Percentiles rank a stretch among this genome's conserved stretches.
Evolutionary conservation across 768 basidiomycete species (phyloP).

Genomic region (Gloeostereum incarnatum): DNA sequence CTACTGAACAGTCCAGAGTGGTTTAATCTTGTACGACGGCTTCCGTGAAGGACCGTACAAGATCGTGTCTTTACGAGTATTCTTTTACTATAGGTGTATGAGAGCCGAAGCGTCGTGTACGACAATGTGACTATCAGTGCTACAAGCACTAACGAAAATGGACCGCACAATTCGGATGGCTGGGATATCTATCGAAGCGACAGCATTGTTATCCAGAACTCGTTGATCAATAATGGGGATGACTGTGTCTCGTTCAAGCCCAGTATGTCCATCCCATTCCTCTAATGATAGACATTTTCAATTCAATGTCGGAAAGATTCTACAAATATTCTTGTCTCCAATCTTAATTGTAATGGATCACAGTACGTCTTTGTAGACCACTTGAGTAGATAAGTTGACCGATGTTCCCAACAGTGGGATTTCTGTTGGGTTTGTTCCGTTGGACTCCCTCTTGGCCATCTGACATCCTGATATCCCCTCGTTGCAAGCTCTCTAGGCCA

Average conservation of each 20-base stretch:
- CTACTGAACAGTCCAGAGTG: slow-evolving; percentile 45
- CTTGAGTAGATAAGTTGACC: background rate
- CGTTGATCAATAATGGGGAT: slow-evolving; percentile 43
- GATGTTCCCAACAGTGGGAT: slow-evolving; percentile 32
- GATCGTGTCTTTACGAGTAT: too few species aligned
- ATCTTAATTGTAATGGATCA: slow-evolving; percentile 51
- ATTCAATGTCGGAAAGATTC: slow-evolving; percentile 19
- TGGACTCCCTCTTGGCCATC: background rate
- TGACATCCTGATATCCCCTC: background rate
- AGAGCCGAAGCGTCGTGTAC: slow-evolving; percentile 34
- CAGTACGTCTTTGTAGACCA: slow-evolving; percentile 26
- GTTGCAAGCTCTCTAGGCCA: slow-evolving; percentile 45
- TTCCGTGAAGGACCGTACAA: background rate
- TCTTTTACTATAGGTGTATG: slow-evolving; percentile 11
- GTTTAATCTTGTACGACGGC: slow-evolving; percentile 34
- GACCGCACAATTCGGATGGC: slow-evolving; percentile 46
- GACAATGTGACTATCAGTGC: slow-evolving; percentile 37
- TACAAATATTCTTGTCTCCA: slow-evolving; percentile 47
- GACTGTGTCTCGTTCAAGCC: slow-evolving; percentile 56
- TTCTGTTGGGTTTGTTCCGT: slow-evolving; percentile 30
- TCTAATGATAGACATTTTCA: background rate
- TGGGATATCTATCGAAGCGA: slow-evolving; percentile 58
- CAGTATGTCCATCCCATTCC: slow-evolving; percentile 17
- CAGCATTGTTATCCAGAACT: slow-evolving; percentile 35
- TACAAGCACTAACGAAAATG: slow-evolving; percentile 31